Base-by-base conservation (phyloP, 2,329 filamentous ascomycete genomes). In the Fonsecaea pugnacius region DNA sequence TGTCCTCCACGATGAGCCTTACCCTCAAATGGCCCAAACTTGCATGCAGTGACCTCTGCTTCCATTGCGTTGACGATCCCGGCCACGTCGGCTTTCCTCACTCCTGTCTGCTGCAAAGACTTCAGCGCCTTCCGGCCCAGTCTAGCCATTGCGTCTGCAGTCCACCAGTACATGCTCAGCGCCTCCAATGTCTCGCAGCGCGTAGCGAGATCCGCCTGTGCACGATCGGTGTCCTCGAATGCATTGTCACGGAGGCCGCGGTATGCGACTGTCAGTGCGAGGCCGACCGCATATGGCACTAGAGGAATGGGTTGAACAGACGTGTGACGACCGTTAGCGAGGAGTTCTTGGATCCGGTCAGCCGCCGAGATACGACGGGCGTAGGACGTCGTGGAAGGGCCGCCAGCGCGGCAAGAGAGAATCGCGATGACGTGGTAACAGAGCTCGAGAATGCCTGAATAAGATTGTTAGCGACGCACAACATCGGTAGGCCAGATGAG, bases 341-440 rank as follows among this genome's bases (percentile, higher is more conserved):
- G 75, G 18, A 78, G 76, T 70, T 83, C 78, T 50, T 84, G 80
- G 51, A 86, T 82, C 59, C 84, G 80, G 27, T 83, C 79, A n/a
- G 84, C 82, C 18, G 83, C 83, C 4, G 85, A 78, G 35, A 80
- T 82, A 70, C 85, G 84, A 14, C 84, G 82, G 16, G 83, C 78
- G 54, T 82, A 82, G 0, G 83, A 85, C 4, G 80, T 74, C 4
- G 79, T 82, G 2, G 79, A 80, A 36, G 79, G 78, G 50, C 83
- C 79, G 14, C 76, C 78, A 35, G 82, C 81, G 48, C 84, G 82
- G 72, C 84, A 83, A 2, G 84, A 85, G 1, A 85, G 76, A 70
- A 87, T 85, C 38, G 82, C 83, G 58, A 85, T 82, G 24, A 82
- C 79, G 69, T 86, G 82, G 64, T 86, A 85, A 71, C 82, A 85